phyloP scores from a whole-genome alignment of 805 yeast species.

The Teunomyces lycoperdinae region DNA sequence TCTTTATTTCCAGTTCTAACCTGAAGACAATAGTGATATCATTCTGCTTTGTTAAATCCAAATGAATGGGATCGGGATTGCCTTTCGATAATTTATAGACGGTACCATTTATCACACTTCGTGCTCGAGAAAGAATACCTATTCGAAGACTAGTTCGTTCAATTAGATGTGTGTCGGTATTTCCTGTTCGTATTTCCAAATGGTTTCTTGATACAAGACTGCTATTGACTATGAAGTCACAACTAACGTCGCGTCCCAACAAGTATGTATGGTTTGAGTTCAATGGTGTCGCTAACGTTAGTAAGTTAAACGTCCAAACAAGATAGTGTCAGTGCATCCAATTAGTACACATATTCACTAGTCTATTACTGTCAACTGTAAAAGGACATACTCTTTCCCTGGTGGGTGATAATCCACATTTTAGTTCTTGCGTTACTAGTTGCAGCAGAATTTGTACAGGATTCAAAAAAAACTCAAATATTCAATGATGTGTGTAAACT shows the following conservation, averaged over 20 bases:
- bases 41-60: conserved; percentile 10
- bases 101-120: conserved; percentile 26
- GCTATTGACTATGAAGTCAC: conserved; percentile 25
- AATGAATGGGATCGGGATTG: conserved; percentile 6
- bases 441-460: neutral
- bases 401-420: conserved; percentile 5
- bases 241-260: conserved; percentile 30
- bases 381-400: neutral
- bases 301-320: neutral
- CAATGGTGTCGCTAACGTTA: neutral
- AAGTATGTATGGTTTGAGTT: conserved; percentile 12
- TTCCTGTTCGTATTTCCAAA: conserved; percentile 17
- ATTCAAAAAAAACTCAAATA: neutral
- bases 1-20: conserved; percentile 5
- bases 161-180: conserved; percentile 4
- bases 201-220: conserved; percentile 31
- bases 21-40: conserved; percentile 9
- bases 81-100: conserved; percentile 16
- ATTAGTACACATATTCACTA: no score
- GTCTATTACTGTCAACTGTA: no score
- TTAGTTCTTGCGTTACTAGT: neutral
- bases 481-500: neutral
- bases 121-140: conserved; percentile 27
- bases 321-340: neutral
- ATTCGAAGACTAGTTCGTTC: conserved; percentile 11